These are phyloP conservation scores for Turritis glabra DNA, from an alignment of 345 rosid species.

Conservation along the genomic window DNA sequence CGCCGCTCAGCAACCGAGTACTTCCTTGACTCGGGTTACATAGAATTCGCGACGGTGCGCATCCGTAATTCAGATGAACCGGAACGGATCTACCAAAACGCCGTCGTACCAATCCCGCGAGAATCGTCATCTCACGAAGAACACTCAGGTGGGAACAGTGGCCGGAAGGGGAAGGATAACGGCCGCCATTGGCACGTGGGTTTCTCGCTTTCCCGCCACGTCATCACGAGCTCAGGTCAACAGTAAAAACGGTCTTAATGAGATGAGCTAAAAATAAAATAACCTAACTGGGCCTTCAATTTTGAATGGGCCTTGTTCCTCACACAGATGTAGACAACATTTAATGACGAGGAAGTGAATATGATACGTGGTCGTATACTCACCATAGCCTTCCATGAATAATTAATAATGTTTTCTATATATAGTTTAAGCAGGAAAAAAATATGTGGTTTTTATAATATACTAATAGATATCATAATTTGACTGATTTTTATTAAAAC, in stretches of 20 bases:
- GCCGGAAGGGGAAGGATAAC: background rate
- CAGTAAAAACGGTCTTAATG: background rate
- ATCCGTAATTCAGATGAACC: slow-evolving; percentile 25
- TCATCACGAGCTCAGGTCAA: slow-evolving; percentile 20
- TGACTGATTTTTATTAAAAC: background rate
- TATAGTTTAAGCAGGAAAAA: background rate
- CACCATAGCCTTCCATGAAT: background rate
- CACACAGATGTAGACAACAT: background rate
- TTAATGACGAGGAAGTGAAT: slow-evolving; percentile 1
- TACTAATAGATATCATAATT: background rate
- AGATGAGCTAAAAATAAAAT: no score
- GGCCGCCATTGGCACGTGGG: slow-evolving; percentile 15
- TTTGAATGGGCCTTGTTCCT: slow-evolving; percentile 13
- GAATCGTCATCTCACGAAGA: slow-evolving; percentile 31
- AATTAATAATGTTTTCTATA: background rate
- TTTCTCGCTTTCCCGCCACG: slow-evolving; percentile 5
- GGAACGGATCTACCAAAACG: slow-evolving; percentile 28
- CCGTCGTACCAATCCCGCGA: slow-evolving; percentile 41
- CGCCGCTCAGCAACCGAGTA: slow-evolving; percentile 52
- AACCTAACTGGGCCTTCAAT: background rate
- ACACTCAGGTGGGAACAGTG: background rate
- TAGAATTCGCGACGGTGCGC: slow-evolving; percentile 15
- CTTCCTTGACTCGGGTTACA: no score
- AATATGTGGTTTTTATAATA: slow-evolving; percentile 2
- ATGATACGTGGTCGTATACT: slow-evolving; percentile 28